These are phyloP conservation scores for Taphrina flavorubra DNA, from an alignment of 1,139 yeast genomes.

Conservation along the genomic window DNA sequence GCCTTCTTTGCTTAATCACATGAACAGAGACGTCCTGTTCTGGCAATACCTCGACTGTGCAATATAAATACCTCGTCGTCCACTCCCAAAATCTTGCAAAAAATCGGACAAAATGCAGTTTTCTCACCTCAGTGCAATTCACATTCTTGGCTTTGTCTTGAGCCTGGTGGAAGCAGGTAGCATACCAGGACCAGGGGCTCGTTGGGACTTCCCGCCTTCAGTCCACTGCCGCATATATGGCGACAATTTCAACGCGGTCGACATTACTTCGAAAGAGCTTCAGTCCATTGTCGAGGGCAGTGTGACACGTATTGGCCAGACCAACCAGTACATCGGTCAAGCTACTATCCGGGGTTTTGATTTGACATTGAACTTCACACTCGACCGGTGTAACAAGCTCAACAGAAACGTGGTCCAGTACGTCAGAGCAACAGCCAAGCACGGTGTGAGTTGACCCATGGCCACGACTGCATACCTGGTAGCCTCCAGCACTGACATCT, in stretches of 20 bases:
- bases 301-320: background rate
- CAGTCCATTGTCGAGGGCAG: constrained; percentile 9
- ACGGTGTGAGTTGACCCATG: no score
- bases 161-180: background rate
- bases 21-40: no score
- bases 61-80: no score
- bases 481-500: no score
- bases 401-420: background rate
- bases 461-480: no score
- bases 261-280: background rate
- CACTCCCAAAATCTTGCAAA: background rate
- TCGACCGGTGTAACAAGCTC: background rate
- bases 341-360: background rate
- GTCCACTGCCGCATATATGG: no score
- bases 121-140: no score
- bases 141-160: background rate
- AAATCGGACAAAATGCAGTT: background rate
- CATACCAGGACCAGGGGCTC: background rate
- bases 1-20: no score
- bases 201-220: background rate
- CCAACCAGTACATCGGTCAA: background rate
- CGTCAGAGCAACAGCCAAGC: background rate
- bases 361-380: background rate
- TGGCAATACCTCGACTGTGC: no score
- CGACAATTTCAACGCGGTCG: background rate